Conservation (phyloP, 2,329 filamentous ascomycete genomes). For the Cercospora sp. region DNA sequence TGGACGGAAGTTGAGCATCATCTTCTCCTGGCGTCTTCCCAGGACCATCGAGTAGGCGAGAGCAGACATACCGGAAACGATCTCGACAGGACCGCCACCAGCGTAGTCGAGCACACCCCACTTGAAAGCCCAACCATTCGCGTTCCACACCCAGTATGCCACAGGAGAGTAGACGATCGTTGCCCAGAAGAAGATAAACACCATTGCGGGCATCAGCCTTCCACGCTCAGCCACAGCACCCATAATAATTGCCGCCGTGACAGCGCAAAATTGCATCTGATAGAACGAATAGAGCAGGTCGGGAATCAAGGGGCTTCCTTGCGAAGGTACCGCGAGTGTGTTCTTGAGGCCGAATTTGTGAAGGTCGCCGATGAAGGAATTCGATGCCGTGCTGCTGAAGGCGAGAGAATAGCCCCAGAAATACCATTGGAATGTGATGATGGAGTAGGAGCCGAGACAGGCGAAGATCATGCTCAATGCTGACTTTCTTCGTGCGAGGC, state of each 20-base stretch:
- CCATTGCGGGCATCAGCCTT: constrained; percentile 86
- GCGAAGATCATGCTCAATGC: constrained; percentile 97
- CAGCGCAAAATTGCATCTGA: constrained; percentile 96
- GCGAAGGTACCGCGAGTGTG: constrained; percentile 79
- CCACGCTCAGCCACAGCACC: constrained; percentile 93
- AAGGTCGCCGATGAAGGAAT: constrained; percentile 85
- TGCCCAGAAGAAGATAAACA: constrained; percentile 95
- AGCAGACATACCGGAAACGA: constrained; percentile 87
- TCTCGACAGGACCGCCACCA: constrained; percentile 95
- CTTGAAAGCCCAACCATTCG: constrained; percentile 87
- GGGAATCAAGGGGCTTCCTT: constrained; percentile 82
- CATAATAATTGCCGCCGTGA: constrained; percentile 87
- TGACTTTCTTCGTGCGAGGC: constrained; percentile 95
- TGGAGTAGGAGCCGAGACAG: constrained; percentile 87
- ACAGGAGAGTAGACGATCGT: constrained; percentile 97
- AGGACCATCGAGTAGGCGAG: constrained; percentile 95
- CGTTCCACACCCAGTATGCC: constrained; percentile 95
- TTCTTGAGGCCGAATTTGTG: constrained; percentile 86
- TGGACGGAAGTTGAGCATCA: constrained; percentile 99
- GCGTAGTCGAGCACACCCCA: constrained; percentile 96
- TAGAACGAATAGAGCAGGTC: constrained; percentile 93
- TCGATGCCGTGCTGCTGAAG: constrained; percentile 78
- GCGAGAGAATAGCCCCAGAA: constrained; percentile 98
- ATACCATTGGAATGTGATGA: constrained; percentile 98
- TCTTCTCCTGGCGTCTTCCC: constrained; percentile 93